These are phyloP conservation scores for Myxozyma melibiosi DNA, from an alignment of 805 yeast species.

Conservation along the genomic window DNA sequence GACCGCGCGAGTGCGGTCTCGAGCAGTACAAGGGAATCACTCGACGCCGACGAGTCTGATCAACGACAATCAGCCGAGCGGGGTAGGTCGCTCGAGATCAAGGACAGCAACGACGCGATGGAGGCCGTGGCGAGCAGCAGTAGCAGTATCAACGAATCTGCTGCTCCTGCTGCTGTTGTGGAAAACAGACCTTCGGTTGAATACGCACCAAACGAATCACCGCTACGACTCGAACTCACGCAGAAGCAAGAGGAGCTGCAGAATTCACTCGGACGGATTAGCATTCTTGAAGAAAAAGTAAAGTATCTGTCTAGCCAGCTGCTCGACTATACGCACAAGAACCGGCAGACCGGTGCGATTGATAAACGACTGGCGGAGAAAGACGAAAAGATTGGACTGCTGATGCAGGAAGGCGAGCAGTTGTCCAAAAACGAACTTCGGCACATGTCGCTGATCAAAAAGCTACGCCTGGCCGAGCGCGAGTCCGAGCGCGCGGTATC, in stretches of 20 bases:
- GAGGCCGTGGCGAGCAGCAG: neutral
- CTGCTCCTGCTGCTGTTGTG: neutral
- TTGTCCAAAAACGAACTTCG: constrained; percentile 71
- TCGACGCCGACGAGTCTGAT: constrained; percentile 1
- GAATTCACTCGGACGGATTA: constrained; percentile 31
- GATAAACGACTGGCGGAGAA: constrained; percentile 44
- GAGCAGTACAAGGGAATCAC: neutral
- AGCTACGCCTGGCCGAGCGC: constrained; percentile 54
- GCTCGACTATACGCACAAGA: constrained; percentile 28
- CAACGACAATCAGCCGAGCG: neutral
- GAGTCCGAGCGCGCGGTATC: constrained; percentile 43
- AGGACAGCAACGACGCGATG: neutral
- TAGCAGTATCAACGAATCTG: neutral
- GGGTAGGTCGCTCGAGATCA: neutral
- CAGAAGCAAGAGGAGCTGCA: constrained; percentile 28
- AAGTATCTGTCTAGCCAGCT: constrained; percentile 39
- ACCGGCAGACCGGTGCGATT: constrained; percentile 6
- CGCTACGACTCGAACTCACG: constrained; percentile 17
- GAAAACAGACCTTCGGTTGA: too few relatives aligned
- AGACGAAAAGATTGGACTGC: constrained; percentile 64
- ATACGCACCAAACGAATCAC: neutral
- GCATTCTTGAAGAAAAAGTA: constrained; percentile 38
- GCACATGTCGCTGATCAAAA: constrained; percentile 65
- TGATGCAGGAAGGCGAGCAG: constrained; percentile 75
- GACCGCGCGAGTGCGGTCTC: neutral